These are phyloP conservation scores for Xerocomus brunneocitrinus DNA, from an alignment of 768 basidiomycete genomes.

Conservation along the genomic window DNA sequence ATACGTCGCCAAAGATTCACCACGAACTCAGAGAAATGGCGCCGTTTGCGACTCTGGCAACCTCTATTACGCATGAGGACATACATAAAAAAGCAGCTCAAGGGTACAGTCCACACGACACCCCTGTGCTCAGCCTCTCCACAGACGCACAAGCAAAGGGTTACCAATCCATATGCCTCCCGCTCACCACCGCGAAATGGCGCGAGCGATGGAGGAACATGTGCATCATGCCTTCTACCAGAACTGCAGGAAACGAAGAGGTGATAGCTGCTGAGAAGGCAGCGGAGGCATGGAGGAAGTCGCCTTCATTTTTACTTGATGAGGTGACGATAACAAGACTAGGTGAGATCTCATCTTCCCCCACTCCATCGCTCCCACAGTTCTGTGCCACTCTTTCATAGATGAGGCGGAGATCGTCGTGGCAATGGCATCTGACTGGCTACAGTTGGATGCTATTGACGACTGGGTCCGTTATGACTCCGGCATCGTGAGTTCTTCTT, in stretches of 20 bases:
- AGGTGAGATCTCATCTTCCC: conserved; percentile 37
- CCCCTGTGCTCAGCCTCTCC: conserved; percentile 49
- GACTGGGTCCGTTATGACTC: conserved; percentile 95
- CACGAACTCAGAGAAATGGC: conserved; percentile 17
- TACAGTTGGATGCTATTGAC: conserved; percentile 88
- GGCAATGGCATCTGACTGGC: conserved; percentile 86
- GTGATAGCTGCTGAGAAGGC: conserved; percentile 48
- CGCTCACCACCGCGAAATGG: conserved; percentile 90
- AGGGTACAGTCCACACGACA: conserved; percentile 29
- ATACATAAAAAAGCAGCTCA: conserved; percentile 30
- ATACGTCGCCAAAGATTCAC: conserved; percentile 2
- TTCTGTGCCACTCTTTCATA: conserved; percentile 29
- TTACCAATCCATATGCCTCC: conserved; percentile 73
- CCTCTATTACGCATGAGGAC: conserved; percentile 34
- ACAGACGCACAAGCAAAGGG: conserved; percentile 56
- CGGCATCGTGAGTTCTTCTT: conserved; percentile 67
- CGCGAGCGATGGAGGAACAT: conserved; percentile 82
- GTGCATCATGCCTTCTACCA: conserved; percentile 65
- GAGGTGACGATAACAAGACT: conserved; percentile 88
- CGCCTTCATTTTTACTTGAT: conserved; percentile 70
- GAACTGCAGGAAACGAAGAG: conserved; percentile 32
- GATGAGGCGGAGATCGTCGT: conserved; percentile 74
- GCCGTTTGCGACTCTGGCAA: conserved; percentile 26
- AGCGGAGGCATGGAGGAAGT: conserved; percentile 85
- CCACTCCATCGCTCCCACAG: conserved; percentile 4